phyloP scores from a whole-genome alignment of 768 basidiomycete species.

The Tylopilus cervinicoccineus region DNA sequence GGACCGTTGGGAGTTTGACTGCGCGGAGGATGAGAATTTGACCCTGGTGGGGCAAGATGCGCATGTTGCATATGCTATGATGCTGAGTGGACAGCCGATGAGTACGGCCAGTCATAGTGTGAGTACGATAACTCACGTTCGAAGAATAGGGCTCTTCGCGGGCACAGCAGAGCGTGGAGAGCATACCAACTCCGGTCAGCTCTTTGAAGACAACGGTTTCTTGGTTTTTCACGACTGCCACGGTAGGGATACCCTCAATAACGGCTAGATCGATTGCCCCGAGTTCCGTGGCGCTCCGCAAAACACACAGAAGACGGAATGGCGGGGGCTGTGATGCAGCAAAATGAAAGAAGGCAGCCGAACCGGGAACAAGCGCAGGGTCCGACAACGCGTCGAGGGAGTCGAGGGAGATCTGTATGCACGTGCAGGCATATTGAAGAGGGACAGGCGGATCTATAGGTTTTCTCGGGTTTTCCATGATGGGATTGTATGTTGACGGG shows the following conservation, averaged over 20 bases:
- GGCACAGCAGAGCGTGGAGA: conserved; percentile 38
- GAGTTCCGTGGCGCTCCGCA: conserved; percentile 38
- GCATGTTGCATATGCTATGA: conserved; percentile 49
- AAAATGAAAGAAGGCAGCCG: conserved; percentile 34
- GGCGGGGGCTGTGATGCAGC: conserved; percentile 35
- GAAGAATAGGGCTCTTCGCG: conserved; percentile 29
- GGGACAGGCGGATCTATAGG: conserved; percentile 42
- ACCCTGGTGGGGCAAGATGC: conserved; percentile 48
- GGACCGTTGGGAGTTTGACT: conserved; percentile 21
- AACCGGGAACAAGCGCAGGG: conserved; percentile 36
- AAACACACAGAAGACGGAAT: conserved; percentile 37
- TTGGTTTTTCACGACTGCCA: conserved; percentile 41
- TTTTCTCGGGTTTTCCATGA: conserved; percentile 30
- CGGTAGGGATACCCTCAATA: conserved; percentile 38
- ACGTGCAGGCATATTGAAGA: conserved; percentile 44
- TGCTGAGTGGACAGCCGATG: conserved; percentile 29
- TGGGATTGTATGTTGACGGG: conserved; percentile 30
- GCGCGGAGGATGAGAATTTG: conserved; percentile 51
- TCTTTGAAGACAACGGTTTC: conserved; percentile 42
- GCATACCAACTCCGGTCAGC: conserved; percentile 31
- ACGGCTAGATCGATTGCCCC: conserved; percentile 40
- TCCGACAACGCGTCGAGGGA: conserved; percentile 43
- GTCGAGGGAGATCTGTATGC: conserved; percentile 39
- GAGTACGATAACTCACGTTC: conserved; percentile 14
- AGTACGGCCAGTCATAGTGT: not conserved